These are phyloP conservation scores for Tetrastigma voinierianum DNA, from an alignment of 164 flowering plant genomes.

Conservation along the genomic window DNA sequence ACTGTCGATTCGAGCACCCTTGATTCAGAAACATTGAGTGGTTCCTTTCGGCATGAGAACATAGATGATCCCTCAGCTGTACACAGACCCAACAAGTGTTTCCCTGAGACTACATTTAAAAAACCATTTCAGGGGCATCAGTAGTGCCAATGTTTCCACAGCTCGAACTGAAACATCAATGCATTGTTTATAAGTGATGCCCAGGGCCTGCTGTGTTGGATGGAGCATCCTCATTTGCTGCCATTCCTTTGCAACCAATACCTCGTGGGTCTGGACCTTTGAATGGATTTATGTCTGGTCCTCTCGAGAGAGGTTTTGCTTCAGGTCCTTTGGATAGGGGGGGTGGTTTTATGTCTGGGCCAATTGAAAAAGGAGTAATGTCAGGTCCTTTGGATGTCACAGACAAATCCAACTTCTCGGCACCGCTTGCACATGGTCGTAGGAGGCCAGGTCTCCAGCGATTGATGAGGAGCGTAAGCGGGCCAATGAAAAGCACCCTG, in stretches of 20 bases:
- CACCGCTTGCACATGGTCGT: constrained; percentile 49
- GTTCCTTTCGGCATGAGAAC: constrained; percentile 50
- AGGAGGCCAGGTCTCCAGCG: constrained; percentile 44
- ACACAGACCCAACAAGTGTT: constrained; percentile 35
- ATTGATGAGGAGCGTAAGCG: constrained; percentile 57
- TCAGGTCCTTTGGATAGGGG: constrained; percentile 64
- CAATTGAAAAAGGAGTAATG: constrained; percentile 56
- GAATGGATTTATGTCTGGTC: constrained; percentile 65
- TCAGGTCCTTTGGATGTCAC: constrained; percentile 58
- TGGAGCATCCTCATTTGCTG: constrained; percentile 63
- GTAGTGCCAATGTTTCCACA: constrained; percentile 71
- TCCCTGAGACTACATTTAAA: constrained; percentile 57
- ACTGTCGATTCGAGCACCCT: constrained; percentile 62
- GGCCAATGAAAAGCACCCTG: constrained; percentile 50
- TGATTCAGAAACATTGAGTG: constrained; percentile 57
- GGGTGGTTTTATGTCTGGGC: constrained; percentile 58
- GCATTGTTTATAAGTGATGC: constrained; percentile 40
- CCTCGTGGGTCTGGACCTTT: constrained; percentile 63
- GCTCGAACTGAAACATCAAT: constrained; percentile 46
- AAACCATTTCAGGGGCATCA: constrained; percentile 68
- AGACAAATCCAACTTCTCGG: constrained; percentile 58
- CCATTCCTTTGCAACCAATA: constrained; percentile 59
- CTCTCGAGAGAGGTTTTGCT: constrained; percentile 61
- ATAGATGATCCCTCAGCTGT: constrained; percentile 37
- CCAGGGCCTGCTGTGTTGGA: constrained; percentile 58